Evolutionary conservation across 371 early-diverging fungal genomes (phyloP).

Genomic region (Circinella umbellata): DNA sequence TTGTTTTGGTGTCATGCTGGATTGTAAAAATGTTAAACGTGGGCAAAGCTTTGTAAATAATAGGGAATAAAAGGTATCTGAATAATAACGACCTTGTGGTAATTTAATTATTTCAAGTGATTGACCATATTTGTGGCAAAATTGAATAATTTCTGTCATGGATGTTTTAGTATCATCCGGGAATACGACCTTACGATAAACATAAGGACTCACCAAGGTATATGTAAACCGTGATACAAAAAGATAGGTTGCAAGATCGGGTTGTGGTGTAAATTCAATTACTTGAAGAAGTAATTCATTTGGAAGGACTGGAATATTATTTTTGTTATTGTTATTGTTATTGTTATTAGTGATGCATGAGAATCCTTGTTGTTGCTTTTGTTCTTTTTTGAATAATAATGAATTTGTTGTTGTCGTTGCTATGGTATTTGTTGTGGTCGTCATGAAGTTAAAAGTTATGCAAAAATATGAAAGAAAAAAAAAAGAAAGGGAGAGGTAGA

Average conservation of each 20-base stretch:
- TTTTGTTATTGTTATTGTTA: neutral
- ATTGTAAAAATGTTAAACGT: constrained; percentile 36
- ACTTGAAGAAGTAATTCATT: constrained; percentile 37
- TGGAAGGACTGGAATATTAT: constrained; percentile 22
- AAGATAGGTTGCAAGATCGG: constrained; percentile 21
- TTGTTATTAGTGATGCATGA: too few relatives aligned
- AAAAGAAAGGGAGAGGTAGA: too few relatives aligned
- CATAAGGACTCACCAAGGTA: constrained; percentile 34
- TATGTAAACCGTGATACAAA: constrained; percentile 37
- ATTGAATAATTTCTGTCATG: constrained; percentile 30
- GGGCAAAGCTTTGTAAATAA: constrained; percentile 33
- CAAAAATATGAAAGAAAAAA: neutral
- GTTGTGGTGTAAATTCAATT: constrained; percentile 13
- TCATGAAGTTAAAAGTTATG: too few relatives aligned
- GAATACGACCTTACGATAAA: constrained; percentile 47
- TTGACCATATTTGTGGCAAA: constrained; percentile 41
- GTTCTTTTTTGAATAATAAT: neutral
- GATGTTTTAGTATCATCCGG: constrained; percentile 28
- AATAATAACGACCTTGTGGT: constrained; percentile 32
- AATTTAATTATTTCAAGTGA: constrained; percentile 43
- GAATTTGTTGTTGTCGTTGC: too few relatives aligned
- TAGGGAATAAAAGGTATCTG: constrained; percentile 29
- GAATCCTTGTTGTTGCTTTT: neutral
- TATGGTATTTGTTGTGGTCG: too few relatives aligned
- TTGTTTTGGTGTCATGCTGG: constrained; percentile 33